Conservation (phyloP, 305 asterid species). For the Stenogyne calaminthoides region DNA sequence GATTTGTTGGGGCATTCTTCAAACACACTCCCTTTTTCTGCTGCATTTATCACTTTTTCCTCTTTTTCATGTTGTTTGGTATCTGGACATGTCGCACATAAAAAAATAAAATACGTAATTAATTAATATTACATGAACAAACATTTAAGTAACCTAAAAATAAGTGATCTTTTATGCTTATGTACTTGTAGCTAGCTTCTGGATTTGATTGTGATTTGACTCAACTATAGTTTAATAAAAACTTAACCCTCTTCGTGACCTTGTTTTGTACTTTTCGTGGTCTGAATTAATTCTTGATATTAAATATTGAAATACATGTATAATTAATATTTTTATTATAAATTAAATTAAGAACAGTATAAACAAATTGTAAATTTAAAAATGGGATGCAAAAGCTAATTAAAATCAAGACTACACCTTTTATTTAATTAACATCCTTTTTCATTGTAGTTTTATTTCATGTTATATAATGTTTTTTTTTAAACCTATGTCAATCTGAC, state of each 20-base stretch:
- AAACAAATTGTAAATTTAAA: no score
- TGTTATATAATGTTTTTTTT: not conserved
- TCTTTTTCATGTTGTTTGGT: constrained; percentile 34
- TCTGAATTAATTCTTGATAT: not conserved
- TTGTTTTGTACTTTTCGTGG: not conserved
- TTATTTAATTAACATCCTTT: not conserved
- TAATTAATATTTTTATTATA: no score
- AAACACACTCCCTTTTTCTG: constrained; percentile 36
- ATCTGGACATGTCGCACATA: constrained; percentile 35
- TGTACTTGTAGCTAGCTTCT: not conserved
- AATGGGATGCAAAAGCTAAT: not conserved
- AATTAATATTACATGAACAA: not conserved
- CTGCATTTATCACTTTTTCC: constrained; percentile 19
- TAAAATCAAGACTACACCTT: not conserved
- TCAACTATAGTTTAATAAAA: not conserved
- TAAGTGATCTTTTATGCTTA: not conserved
- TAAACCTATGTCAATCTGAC: not conserved
- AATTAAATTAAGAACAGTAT: no score
- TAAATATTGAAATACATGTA: no score
- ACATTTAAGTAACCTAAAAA: not conserved
- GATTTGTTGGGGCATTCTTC: constrained; percentile 39
- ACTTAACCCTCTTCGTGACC: not conserved
- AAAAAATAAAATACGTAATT: not conserved
- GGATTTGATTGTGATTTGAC: not conserved
- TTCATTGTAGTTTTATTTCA: not conserved